Conservation (phyloP, 352 stramenopile genomes). For the Phytophthora cactorum region DNA sequence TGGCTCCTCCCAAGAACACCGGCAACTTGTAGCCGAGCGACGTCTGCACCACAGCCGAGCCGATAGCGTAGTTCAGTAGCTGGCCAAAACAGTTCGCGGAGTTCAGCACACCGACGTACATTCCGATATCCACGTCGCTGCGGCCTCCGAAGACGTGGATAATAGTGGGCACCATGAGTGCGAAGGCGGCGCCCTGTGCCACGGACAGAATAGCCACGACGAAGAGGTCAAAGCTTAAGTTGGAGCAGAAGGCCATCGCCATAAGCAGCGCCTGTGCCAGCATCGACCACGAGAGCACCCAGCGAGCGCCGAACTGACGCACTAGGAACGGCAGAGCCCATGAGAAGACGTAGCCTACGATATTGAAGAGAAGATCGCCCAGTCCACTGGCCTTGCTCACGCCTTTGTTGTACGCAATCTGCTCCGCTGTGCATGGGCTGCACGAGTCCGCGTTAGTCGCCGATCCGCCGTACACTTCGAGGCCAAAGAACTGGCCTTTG, state of each 20-base stretch:
- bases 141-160: constrained; percentile 46
- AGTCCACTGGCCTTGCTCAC: constrained; percentile 55
- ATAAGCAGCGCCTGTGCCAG: constrained; percentile 46
- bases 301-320: constrained; percentile 40
- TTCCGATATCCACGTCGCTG: constrained; percentile 36
- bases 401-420: constrained; percentile 55
- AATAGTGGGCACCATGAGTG: constrained; percentile 46
- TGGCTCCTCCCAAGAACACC: constrained; percentile 43
- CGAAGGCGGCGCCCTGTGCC: constrained; percentile 34
- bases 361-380: constrained; percentile 36
- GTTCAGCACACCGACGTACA: constrained; percentile 32
- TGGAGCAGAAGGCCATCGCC: constrained; percentile 40
- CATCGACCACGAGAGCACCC: constrained; percentile 35
- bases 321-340: constrained; percentile 54
- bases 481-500: constrained; percentile 61
- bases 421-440: constrained; percentile 33
- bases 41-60: constrained; percentile 39
- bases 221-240: constrained; percentile 36
- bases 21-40: constrained; percentile 47
- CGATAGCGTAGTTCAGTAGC: constrained; percentile 47
- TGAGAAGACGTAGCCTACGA: constrained; percentile 51
- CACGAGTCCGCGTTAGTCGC: constrained; percentile 38
- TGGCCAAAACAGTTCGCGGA: constrained; percentile 45
- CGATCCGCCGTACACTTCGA: constrained; percentile 36
- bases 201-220: constrained; percentile 40